phyloP scores from a whole-genome alignment of 176 grass and related monocot species.

The Phragmites australis region DNA sequence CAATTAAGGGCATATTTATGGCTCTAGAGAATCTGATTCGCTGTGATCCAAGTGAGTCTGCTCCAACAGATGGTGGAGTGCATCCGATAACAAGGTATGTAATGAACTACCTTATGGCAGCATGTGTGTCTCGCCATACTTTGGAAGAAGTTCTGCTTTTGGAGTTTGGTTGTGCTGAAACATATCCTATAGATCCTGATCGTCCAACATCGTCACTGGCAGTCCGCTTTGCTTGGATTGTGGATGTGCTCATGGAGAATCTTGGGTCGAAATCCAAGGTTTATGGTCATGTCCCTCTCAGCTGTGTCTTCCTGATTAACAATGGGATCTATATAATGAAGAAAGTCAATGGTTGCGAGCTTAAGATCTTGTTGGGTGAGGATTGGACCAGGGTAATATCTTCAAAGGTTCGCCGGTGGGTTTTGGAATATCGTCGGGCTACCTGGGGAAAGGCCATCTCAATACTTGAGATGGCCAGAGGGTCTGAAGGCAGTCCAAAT shows the following conservation, averaged over 20 bases:
- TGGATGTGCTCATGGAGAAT: slow-evolving; percentile 50
- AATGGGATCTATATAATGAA: slow-evolving; percentile 47
- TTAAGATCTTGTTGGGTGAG: slow-evolving; percentile 49
- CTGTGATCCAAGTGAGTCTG: slow-evolving; percentile 34
- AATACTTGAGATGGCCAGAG: slow-evolving; percentile 35
- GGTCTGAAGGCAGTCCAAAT: slow-evolving; percentile 26
- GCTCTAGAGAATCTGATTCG: slow-evolving; percentile 50
- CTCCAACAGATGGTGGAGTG: slow-evolving; percentile 43
- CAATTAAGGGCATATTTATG: slow-evolving; percentile 53
- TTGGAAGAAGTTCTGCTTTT: slow-evolving; percentile 51
- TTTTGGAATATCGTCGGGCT: slow-evolving; percentile 32
- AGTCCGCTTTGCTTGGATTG: slow-evolving; percentile 40
- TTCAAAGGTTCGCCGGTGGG: slow-evolving; percentile 44
- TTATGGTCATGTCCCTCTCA: slow-evolving; percentile 41
- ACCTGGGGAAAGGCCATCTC: slow-evolving; percentile 46
- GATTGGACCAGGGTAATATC: slow-evolving; percentile 38
- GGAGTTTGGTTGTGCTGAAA: slow-evolving; percentile 25
- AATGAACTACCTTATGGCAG: slow-evolving; percentile 55
- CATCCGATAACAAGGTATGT: slow-evolving; percentile 64
- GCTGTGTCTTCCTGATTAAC: slow-evolving; percentile 51
- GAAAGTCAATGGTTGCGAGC: slow-evolving; percentile 45
- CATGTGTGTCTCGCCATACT: slow-evolving; percentile 48
- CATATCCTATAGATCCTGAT: slow-evolving; percentile 33
- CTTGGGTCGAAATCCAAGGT: slow-evolving; percentile 50
- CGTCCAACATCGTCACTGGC: slow-evolving; percentile 43